Evolutionary conservation across 1,284 basidiomycete genomes (phyloP).

Genomic region (Golubevia pallescens): DNA sequence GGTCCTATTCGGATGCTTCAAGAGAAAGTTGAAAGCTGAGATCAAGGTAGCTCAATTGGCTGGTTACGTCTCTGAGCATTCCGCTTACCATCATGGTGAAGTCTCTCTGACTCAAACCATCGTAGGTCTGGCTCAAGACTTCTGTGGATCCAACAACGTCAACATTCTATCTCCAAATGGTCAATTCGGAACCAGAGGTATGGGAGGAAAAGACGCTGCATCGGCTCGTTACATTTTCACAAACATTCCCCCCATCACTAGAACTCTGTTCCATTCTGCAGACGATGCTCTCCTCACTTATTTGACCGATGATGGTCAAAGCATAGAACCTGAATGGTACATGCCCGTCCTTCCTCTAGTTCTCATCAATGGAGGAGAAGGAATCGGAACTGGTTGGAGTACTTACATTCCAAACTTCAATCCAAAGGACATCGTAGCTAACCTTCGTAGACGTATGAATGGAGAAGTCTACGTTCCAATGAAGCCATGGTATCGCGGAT

Average conservation of each 20-base stretch:
- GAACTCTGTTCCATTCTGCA: constrained; percentile 45
- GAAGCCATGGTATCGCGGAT: constrained; percentile 62
- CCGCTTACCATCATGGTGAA: constrained; percentile 98
- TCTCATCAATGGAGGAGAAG: constrained; percentile 58
- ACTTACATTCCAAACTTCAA: constrained; percentile 62
- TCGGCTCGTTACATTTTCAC: constrained; percentile 65
- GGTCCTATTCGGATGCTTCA: constrained; percentile 94
- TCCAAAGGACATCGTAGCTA: constrained; percentile 54
- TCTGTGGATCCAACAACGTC: constrained; percentile 94
- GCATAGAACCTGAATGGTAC: constrained; percentile 63
- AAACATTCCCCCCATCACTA: background rate
- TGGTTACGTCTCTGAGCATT: constrained; percentile 91
- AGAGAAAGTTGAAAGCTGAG: constrained; percentile 87
- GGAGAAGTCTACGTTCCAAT: constrained; percentile 56
- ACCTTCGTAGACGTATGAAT: constrained; percentile 53
- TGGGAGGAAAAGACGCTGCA: constrained; percentile 63
- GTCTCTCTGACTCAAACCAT: constrained; percentile 84
- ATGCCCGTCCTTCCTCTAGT: constrained; percentile 57
- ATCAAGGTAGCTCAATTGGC: constrained; percentile 96
- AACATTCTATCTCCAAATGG: constrained; percentile 88
- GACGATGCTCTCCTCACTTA: constrained; percentile 60
- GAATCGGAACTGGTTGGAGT: constrained; percentile 63
- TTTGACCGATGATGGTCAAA: constrained; percentile 63
- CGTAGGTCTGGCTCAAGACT: constrained; percentile 91
- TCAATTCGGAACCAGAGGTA: constrained; percentile 83